Evolutionary conservation across 176 grass and related monocot species (phyloP), one percentile per base, ranked within the genome.

Genomic region (Ensete glaucum): DNA sequence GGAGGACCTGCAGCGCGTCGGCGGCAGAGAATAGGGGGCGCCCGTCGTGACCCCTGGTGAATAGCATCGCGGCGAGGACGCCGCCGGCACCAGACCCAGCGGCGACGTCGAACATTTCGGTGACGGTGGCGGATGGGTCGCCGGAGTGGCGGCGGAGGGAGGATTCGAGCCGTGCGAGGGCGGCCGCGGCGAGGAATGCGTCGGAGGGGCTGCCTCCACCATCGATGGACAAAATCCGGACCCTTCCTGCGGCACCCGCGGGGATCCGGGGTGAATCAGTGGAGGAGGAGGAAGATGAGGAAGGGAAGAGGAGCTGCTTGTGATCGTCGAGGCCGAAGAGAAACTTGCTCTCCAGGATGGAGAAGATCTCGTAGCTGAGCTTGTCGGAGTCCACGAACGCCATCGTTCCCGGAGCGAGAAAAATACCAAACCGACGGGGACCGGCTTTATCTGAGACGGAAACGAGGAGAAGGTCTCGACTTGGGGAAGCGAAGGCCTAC

Each of bases 341-440:
- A 83, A 97, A 97, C 85, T 90, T 97, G 53, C 83, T 92, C 86
- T 97, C 93, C 1, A 97, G 83, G 51, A 97, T 93, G 72, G 93
- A 97, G 74, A 97, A 97, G 66, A 97, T 97, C 82, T 97, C 90
- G 74, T 90, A 93, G 48, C 85, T 87, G 52, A 97, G 85, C 80
- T 87, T 97, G 93, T 97, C 87, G 22, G 90, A 90, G 71, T 90
- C 93, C 53, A 69, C 26, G 14, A 23, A 48, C 57, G 73, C 62
- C 53, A 68, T 50, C 12, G 78, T 60, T 9, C 8, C 55, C 6
- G 55, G 17, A 57, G 55, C 55, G 55, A 17, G 55, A 57, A 16
- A 19, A 17, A 17, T 0, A 57, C 10, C 55, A 16, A 16, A 57
- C 55, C 55, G 13, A 17, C 1, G n/a, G 1, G 57, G n/a, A 17